phyloP scores from a whole-genome alignment of 257 asterid genomes.

The Anisodus acutangulus region DNA sequence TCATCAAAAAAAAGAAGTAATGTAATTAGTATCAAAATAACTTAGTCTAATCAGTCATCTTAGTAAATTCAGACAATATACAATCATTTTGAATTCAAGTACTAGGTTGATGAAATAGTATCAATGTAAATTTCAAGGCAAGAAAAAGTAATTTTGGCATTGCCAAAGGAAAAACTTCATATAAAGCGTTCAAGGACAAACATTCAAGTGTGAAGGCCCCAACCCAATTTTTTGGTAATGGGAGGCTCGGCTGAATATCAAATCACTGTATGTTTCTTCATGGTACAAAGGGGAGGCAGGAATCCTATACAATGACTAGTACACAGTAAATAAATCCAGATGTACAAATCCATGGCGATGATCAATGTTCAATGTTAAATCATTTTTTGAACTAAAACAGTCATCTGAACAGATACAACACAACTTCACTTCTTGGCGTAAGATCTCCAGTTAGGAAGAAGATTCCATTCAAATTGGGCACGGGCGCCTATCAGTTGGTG shows the following conservation, averaged over 20 bases:
- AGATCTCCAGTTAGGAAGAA: not conserved
- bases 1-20: too few relatives aligned
- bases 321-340: not conserved
- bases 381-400: constrained; percentile 5
- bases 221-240: not conserved
- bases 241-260: constrained; percentile 15
- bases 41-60: too few relatives aligned
- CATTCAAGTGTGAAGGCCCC: not conserved
- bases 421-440: not conserved
- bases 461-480: not conserved
- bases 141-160: not conserved
- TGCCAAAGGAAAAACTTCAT: not conserved
- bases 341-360: constrained; percentile 17
- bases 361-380: not conserved
- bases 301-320: constrained; percentile 23
- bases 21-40: too few relatives aligned
- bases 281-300: constrained; percentile 7
- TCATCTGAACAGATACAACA: not conserved
- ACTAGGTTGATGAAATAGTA: not conserved
- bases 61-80: not conserved
- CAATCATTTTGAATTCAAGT: not conserved
- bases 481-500: not conserved
- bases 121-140: constrained; percentile 1
- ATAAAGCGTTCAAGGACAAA: not conserved
- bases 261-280: not conserved